These are phyloP conservation scores for Prunus davidiana DNA, from an alignment of 306 rosid genomes.

Conservation along the genomic window DNA sequence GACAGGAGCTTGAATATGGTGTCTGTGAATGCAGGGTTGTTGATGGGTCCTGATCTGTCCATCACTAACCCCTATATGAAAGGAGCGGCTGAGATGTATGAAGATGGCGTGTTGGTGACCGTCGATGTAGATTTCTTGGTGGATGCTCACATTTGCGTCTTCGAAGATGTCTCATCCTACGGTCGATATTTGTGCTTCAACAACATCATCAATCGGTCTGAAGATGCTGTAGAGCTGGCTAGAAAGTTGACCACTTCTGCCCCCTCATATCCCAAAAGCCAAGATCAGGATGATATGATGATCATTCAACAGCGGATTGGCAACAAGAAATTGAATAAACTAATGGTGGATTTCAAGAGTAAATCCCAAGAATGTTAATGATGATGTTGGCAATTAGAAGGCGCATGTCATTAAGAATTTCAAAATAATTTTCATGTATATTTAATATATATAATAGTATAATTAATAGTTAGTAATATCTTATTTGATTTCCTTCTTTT, in stretches of 20 bases:
- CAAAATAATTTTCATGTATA: too few relatives aligned
- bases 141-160: slow-evolving; percentile 65
- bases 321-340: slow-evolving; percentile 81
- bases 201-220: slow-evolving; percentile 46
- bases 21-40: slow-evolving; percentile 52
- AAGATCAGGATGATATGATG: slow-evolving; percentile 39
- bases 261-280: slow-evolving; percentile 42
- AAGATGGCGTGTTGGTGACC: slow-evolving; percentile 74
- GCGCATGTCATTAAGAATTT: background rate
- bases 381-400: background rate
- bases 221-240: slow-evolving; percentile 65
- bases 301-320: slow-evolving; percentile 64
- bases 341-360: slow-evolving; percentile 58
- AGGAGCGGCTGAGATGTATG: slow-evolving; percentile 98
- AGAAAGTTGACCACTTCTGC: slow-evolving; percentile 49
- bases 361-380: slow-evolving; percentile 25
- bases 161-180: slow-evolving; percentile 69
- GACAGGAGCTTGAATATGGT: slow-evolving; percentile 85
- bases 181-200: slow-evolving; percentile 93
- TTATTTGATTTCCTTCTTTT: too few relatives aligned
- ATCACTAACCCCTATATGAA: slow-evolving; percentile 57
- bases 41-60: slow-evolving; percentile 47
- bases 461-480: too few relatives aligned
- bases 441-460: too few relatives aligned
- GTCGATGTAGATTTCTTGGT: slow-evolving; percentile 61